phyloP scores from a whole-genome alignment of 1,139 yeast genomes.

The Scheffersomyces segobiensis region DNA sequence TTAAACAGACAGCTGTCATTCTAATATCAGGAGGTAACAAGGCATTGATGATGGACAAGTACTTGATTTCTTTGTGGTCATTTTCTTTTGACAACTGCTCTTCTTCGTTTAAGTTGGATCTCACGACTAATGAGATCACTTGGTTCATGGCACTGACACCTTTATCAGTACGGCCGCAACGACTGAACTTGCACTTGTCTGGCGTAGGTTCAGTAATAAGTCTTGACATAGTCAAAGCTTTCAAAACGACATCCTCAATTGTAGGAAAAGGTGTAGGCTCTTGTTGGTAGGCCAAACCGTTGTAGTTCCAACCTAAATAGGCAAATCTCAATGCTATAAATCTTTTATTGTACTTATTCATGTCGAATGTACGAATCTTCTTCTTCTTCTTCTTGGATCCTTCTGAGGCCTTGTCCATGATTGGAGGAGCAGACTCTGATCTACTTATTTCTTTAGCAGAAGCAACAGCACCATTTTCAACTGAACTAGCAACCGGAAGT shows the following conservation, averaged over 20 bases:
- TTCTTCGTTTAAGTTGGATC: slow-evolving; percentile 60
- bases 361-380: slow-evolving; percentile 51
- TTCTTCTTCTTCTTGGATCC: slow-evolving; percentile 36
- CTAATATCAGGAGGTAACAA: slow-evolving; percentile 79
- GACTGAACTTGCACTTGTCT: slow-evolving; percentile 66
- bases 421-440: background rate
- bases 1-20: slow-evolving; percentile 75
- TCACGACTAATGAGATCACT: slow-evolving; percentile 75
- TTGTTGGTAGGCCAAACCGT: slow-evolving; percentile 82
- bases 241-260: slow-evolving; percentile 74
- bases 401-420: background rate
- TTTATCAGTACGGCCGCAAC: slow-evolving; percentile 96
- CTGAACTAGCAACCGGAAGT: background rate
- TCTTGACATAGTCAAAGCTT: slow-evolving; percentile 68
- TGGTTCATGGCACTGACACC: slow-evolving; percentile 98
- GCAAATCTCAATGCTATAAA: slow-evolving; percentile 81
- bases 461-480: background rate
- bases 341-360: slow-evolving; percentile 63
- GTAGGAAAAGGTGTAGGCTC: slow-evolving; percentile 82
- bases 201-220: slow-evolving; percentile 65
- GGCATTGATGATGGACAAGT: slow-evolving; percentile 72
- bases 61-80: slow-evolving; percentile 74
- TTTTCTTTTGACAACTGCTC: slow-evolving; percentile 58
- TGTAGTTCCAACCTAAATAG: slow-evolving; percentile 90
- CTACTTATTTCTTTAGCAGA: background rate